phyloP scores from a whole-genome alignment of 768 basidiomycete species.

The Hypsizygus marmoreus region DNA sequence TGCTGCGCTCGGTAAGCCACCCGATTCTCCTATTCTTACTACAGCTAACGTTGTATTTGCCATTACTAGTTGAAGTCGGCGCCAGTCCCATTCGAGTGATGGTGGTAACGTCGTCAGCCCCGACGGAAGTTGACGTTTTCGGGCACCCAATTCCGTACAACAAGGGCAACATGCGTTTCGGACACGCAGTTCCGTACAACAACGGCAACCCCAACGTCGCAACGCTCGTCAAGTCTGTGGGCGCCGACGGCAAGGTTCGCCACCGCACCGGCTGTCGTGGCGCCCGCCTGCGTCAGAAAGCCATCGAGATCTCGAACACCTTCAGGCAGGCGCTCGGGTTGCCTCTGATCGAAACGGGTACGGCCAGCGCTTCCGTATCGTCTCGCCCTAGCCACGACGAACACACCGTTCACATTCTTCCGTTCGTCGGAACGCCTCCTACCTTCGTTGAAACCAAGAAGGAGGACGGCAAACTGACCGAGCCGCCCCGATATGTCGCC shows the following conservation, averaged over 20 bases:
- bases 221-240: slow-evolving; percentile 7
- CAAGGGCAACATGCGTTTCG: slow-evolving; percentile 35
- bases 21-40: background rate
- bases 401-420: slow-evolving; percentile 34
- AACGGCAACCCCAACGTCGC: slow-evolving; percentile 28
- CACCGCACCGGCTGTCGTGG: slow-evolving; percentile 26
- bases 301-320: slow-evolving; percentile 50
- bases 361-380: background rate
- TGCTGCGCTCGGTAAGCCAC: slow-evolving; percentile 34
- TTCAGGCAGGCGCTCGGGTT: slow-evolving; percentile 60
- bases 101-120: background rate
- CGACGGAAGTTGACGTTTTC: background rate
- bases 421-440: slow-evolving; percentile 31
- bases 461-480: background rate
- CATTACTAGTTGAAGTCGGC: slow-evolving; percentile 35
- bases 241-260: slow-evolving; percentile 9
- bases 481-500: slow-evolving; percentile 7
- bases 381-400: slow-evolving; percentile 2
- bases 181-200: slow-evolving; percentile 34
- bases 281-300: slow-evolving; percentile 46
- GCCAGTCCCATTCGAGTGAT: slow-evolving; percentile 53
- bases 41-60: background rate
- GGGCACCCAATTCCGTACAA: background rate
- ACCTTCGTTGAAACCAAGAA: slow-evolving; percentile 15
- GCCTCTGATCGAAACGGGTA: slow-evolving; percentile 40